Evolutionary conservation across 31 red algal species (phyloP).

Genomic region (Asparagopsis taxiformis): DNA sequence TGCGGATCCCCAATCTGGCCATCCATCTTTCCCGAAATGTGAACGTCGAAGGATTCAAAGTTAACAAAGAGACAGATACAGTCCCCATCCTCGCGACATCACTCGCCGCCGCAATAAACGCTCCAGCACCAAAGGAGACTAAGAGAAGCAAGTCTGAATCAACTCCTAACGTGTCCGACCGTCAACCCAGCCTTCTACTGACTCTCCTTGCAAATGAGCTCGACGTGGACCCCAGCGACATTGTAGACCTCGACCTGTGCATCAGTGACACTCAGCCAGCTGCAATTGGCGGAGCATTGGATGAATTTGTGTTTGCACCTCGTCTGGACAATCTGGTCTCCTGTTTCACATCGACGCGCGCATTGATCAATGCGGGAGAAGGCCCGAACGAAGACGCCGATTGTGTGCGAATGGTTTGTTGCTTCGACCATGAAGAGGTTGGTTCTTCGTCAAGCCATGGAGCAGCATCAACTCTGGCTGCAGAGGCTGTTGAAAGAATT

Average conservation of each 20-base stretch:
- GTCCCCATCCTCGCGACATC: slow-evolving; percentile 61
- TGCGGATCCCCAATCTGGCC: slow-evolving; percentile 80
- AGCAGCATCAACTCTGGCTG: slow-evolving; percentile 68
- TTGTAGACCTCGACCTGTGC: slow-evolving; percentile 78
- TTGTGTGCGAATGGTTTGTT: slow-evolving; percentile 13
- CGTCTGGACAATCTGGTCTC: slow-evolving; percentile 80
- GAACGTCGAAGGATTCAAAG: slow-evolving; percentile 63
- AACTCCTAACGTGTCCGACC: background rate
- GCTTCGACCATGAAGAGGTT: slow-evolving; percentile 93
- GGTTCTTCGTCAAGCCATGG: slow-evolving; percentile 65
- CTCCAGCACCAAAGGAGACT: background rate
- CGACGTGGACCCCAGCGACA: slow-evolving; percentile 12
- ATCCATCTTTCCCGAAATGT: slow-evolving; percentile 81
- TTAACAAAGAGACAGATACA: slow-evolving; percentile 81
- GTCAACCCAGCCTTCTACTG: slow-evolving; percentile 56
- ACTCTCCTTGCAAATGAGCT: slow-evolving; percentile 37
- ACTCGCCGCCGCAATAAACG: slow-evolving; percentile 22
- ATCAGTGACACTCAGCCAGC: slow-evolving; percentile 74
- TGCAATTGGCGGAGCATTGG: slow-evolving; percentile 54
- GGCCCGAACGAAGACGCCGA: background rate
- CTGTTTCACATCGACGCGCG: slow-evolving; percentile 56
- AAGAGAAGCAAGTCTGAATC: background rate
- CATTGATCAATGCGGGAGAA: slow-evolving; percentile 16
- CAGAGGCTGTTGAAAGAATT: slow-evolving; percentile 41
- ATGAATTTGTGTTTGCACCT: slow-evolving; percentile 81